A percentile compares a stretch with the other conserved stretches of the same genome.
These are phyloP conservation scores for Claviceps pusilla DNA, from an alignment of 2,329 filamentous ascomycete genomes.

Conservation along the genomic window DNA sequence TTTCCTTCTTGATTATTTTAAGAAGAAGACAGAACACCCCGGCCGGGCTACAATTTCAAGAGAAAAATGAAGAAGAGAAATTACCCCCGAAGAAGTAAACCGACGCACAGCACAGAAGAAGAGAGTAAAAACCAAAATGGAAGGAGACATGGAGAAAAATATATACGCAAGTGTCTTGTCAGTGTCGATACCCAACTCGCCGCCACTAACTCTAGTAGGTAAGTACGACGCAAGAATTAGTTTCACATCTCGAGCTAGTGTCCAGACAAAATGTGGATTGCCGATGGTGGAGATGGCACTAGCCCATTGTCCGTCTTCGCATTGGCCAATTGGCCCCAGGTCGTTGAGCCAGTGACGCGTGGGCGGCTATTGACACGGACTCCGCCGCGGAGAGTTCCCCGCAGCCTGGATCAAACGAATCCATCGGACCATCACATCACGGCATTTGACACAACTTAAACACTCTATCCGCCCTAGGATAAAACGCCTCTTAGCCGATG, in stretches of 20 bases:
- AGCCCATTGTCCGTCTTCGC: not conserved
- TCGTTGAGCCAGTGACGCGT: not conserved
- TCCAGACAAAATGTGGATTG: not conserved
- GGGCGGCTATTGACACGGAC: conserved; percentile 5
- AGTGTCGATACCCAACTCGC: not conserved
- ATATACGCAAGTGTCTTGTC: not conserved
- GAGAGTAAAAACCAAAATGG: not conserved
- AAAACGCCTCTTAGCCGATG: conserved; percentile 5
- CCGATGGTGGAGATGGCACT: not conserved
- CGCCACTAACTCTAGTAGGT: not conserved
- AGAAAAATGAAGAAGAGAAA: not conserved
- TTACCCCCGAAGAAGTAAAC: no score
- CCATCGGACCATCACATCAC: not conserved
- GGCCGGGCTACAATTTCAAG: no score
- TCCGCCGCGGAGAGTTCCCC: conserved; percentile 2
- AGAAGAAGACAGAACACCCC: no score
- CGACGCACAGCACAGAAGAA: no score
- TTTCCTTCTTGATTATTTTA: no score
- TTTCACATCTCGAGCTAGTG: not conserved
- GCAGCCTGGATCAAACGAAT: not conserved
- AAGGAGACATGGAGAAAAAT: not conserved
- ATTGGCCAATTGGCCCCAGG: not conserved
- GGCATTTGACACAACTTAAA: conserved; percentile 7
- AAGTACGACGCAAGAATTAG: not conserved
- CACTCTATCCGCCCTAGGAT: conserved; percentile 2